These are phyloP conservation scores for Diplodia corticola DNA, from an alignment of 2,329 filamentous ascomycete genomes.

Conservation along the genomic window DNA sequence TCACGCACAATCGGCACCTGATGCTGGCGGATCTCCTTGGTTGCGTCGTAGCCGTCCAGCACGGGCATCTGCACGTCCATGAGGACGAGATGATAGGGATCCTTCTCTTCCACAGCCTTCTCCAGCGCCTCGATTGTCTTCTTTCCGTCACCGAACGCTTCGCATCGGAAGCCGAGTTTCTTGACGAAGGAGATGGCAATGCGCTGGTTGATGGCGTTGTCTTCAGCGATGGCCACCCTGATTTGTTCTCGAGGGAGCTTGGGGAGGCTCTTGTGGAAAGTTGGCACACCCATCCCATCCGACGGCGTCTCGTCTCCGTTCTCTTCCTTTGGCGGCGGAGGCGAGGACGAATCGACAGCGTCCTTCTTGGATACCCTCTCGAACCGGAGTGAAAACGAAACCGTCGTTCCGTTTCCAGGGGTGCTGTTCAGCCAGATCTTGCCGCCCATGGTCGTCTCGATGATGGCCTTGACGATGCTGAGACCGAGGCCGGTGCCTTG, in stretches of 20 bases:
- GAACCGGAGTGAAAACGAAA: constrained; percentile 82
- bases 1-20: constrained; percentile 73
- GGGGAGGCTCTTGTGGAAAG: constrained; percentile 64
- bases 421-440: constrained; percentile 78
- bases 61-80: constrained; percentile 98
- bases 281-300: constrained; percentile 28
- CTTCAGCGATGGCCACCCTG: constrained; percentile 89
- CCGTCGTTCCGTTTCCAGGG: constrained; percentile 67
- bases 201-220: constrained; percentile 92
- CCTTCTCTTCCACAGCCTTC: constrained; percentile 66
- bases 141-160: constrained; percentile 86
- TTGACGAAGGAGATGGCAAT: constrained; percentile 90
- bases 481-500: constrained; percentile 88
- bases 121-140: constrained; percentile 87
- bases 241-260: constrained; percentile 74
- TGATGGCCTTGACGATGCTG: constrained; percentile 91
- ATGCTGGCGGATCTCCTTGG: constrained; percentile 77
- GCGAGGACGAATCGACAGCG: constrained; percentile 43
- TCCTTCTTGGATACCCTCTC: constrained; percentile 72
- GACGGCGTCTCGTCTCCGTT: constrained; percentile 43
- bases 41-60: constrained; percentile 89
- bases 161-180: constrained; percentile 80
- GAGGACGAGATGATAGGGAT: constrained; percentile 79
- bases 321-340: constrained; percentile 45
- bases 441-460: constrained; percentile 89